Evolutionary conservation across 768 basidiomycete species (phyloP), one percentile per base, ranked within the genome.

Genomic region (Candolleomyces aberdarensis): DNA sequence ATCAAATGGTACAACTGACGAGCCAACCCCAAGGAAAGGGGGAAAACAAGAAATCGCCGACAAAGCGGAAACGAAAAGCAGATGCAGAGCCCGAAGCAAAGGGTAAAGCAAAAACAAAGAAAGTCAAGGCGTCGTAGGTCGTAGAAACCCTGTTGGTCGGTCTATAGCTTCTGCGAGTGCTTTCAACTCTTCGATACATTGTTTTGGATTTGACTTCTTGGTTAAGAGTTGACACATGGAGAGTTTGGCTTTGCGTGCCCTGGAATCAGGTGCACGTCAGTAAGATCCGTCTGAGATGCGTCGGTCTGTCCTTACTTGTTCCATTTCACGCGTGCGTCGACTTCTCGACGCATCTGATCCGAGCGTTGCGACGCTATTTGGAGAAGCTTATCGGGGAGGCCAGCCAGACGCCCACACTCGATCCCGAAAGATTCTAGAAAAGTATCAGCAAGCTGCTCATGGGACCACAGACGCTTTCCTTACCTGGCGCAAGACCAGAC

Each of bases 321-420:
- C 50, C 75, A 73, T 65, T 65, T 78, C 52, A 76, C 76, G 19
- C 85, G 80, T 54, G 75, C 72, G 65, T 83, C 76, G 26, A 88
- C 83, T 55, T 78, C 72, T 13, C 64, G 65, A 67, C 85, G 84
- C 77, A 94, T 82, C 19, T 73, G 71, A 17, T 78, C 73, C 0
- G 91, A 85, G 39, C 79, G 77, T 58, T 77, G 70, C 1, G 80
- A 71, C 15, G 96, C 96, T 7, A 79, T 71, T 6, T 74, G 72
- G 3, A 98, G 78, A 8, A 98, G 80, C 1, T 72, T 62, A 64
- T 89, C 87, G 0, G 93, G 90, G 39, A 98, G 70, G 9, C 89
- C 89, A 0, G 96, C 96, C 26, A 98, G 81, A 48, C 93, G 83
- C 8, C 88, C 94, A 71, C 94, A 96, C 77, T 96, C 95, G 9